Evolutionary conservation across 1,284 basidiomycete species (phyloP).

Genomic region (Austroboletus niveus): DNA sequence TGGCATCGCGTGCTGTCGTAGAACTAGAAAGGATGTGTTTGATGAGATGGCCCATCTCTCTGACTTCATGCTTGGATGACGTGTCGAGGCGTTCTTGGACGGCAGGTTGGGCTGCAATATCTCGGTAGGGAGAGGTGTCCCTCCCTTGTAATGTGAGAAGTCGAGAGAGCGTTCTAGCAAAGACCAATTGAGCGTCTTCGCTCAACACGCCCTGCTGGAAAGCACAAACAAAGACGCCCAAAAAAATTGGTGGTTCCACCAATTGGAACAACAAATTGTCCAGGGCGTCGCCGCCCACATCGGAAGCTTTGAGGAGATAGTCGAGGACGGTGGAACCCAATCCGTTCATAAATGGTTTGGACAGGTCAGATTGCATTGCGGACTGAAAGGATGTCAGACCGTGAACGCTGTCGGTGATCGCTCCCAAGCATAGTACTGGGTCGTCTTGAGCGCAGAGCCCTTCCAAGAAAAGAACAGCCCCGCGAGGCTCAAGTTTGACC

Average conservation of each 20-base stretch:
- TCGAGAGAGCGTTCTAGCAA: constrained; percentile 53
- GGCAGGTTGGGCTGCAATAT: background rate
- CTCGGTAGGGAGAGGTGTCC: constrained; percentile 12
- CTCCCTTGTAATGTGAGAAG: constrained; percentile 34
- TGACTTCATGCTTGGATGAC: constrained; percentile 36
- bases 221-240: constrained; percentile 38
- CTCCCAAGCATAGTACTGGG: constrained; percentile 13
- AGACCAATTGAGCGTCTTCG: constrained; percentile 36
- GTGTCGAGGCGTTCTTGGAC: constrained; percentile 14
- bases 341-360: constrained; percentile 45
- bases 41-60: constrained; percentile 41
- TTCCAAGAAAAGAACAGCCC: constrained; percentile 25
- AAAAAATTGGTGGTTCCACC: constrained; percentile 56
- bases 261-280: constrained; percentile 37
- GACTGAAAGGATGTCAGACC: constrained; percentile 15
- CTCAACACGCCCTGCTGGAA: constrained; percentile 39
- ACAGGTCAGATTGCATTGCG: constrained; percentile 19
- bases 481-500: constrained; percentile 2
- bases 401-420: constrained; percentile 10
- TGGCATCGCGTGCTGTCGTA: constrained; percentile 3
- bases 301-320: constrained; percentile 42
- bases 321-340: constrained; percentile 36
- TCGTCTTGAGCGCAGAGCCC: constrained; percentile 10
- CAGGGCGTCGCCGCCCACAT: constrained; percentile 34
- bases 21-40: constrained; percentile 37